These are phyloP conservation scores for Groenewaldozyma tartarivorans DNA, from an alignment of 805 yeast species.

Conservation along the genomic window DNA sequence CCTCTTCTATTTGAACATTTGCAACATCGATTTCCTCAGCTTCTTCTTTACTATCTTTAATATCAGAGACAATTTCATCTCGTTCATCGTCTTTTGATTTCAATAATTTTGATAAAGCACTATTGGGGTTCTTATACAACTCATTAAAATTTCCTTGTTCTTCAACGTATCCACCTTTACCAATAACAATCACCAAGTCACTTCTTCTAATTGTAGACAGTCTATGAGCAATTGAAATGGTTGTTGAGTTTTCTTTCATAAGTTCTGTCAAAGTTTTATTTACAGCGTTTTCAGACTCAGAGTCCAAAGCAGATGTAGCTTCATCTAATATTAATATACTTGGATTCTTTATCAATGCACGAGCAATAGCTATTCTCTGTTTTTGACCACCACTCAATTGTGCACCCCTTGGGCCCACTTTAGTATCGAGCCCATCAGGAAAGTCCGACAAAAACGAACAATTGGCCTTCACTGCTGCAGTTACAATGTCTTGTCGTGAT, in stretches of 20 bases:
- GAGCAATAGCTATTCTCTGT: constrained; percentile 84
- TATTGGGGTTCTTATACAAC: constrained; percentile 37
- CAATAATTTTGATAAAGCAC: constrained; percentile 33
- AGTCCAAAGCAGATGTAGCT: constrained; percentile 89
- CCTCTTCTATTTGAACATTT: constrained; percentile 24
- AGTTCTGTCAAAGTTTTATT: constrained; percentile 59
- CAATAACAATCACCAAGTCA: constrained; percentile 70
- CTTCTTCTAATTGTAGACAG: constrained; percentile 79
- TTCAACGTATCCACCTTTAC: constrained; percentile 61
- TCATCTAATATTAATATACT: constrained; percentile 79
- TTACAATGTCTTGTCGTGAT: constrained; percentile 50
- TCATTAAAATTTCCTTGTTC: constrained; percentile 57
- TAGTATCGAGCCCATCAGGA: constrained; percentile 75
- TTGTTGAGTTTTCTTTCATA: constrained; percentile 48
- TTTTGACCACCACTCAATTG: constrained; percentile 93
- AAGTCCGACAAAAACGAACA: constrained; percentile 64
- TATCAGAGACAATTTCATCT: background rate
- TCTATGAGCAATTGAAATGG: constrained; percentile 84
- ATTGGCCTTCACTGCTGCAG: constrained; percentile 62
- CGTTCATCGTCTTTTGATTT: constrained; percentile 13
- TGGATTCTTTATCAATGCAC: constrained; percentile 75
- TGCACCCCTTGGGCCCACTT: constrained; percentile 78
- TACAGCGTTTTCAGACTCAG: constrained; percentile 78
- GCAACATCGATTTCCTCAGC: constrained; percentile 24
- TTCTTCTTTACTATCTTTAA: constrained; percentile 18